Base-by-base conservation (phyloP, 78 protist species). In the Fonticula alba region DNA sequence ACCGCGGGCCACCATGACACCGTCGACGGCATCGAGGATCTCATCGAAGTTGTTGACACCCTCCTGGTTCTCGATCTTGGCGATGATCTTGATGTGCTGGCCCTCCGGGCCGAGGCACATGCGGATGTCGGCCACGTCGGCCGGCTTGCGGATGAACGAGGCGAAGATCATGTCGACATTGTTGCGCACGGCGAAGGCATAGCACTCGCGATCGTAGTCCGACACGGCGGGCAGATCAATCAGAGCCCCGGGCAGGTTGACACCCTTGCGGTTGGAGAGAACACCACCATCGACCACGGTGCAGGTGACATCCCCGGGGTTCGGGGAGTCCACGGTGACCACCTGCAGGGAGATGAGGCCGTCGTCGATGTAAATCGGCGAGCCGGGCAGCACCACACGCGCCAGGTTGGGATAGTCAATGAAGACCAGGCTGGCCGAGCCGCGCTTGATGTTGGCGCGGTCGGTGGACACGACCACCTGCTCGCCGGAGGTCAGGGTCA, bases 1-100 rank as follows among this genome's bases (percentile, higher is more conserved):
- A 19, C 95, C 95, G 14, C 96, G 80, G 24, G 96, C 96, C 0
- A 90, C 96, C 96, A 90, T 90, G 47, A 84, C 38, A 24, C 89
- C 96, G 72, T 87, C 88, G 5, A 75, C 20, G n/a, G 0, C 80
- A 31, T 6, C 47, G n/a, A 90, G 49, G 63, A 90, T 90, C 27
- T 62, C 84, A 46, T 72, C 82, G 43, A 90, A 69, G 68, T 81
- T 82, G 32, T 35, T 51, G 38, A 62, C 36, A 15, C 83, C 94
- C 67, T 71, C 80, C 56, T 72, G 76, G 66, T 69, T 87, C 78
- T 90, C 95, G 54, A 90, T 80, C 82, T 90, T 90, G 43, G 82
- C 52, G 43, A 90, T 85, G 57, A 90, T 72, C 57, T 32, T 4
- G 54, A 72, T 57, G 59, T 68, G n/a, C 59, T 52, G 47, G 54